These are phyloP conservation scores for Populus davidiana DNA, from an alignment of 345 rosid genomes.

Conservation along the genomic window DNA sequence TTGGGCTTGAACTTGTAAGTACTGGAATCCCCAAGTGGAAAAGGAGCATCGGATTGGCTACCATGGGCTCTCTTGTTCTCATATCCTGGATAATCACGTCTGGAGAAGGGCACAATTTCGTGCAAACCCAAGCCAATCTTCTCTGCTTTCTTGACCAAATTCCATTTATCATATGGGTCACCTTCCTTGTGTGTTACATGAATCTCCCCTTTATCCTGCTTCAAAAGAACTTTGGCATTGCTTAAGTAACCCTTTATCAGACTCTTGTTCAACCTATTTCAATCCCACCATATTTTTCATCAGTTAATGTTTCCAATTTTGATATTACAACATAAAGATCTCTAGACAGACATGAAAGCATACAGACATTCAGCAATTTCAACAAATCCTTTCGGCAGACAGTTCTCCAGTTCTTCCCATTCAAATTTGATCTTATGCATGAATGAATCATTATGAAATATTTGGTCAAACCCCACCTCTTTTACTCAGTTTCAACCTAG, in stretches of 20 bases:
- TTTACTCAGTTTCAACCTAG: background rate
- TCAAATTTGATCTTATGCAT: background rate
- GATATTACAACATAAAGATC: background rate
- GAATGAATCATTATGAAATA: background rate
- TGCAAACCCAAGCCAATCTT: slow-evolving; percentile 25
- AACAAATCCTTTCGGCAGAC: background rate
- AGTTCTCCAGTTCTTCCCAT: background rate
- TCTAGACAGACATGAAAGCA: background rate
- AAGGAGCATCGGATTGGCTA: slow-evolving; percentile 15
- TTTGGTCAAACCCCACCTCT: background rate
- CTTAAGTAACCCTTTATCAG: slow-evolving; percentile 31
- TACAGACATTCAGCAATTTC: background rate
- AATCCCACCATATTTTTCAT: slow-evolving; percentile 9
- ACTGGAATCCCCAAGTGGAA: slow-evolving; percentile 24
- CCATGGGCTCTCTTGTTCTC: slow-evolving; percentile 37
- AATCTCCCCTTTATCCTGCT: slow-evolving; percentile 29
- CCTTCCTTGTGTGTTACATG: slow-evolving; percentile 37
- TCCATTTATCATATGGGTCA: slow-evolving; percentile 35
- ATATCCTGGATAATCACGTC: slow-evolving; percentile 28
- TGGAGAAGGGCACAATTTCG: slow-evolving; percentile 22
- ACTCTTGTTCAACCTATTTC: slow-evolving; percentile 32
- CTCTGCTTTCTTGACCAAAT: slow-evolving; percentile 30
- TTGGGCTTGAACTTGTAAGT: slow-evolving; percentile 33
- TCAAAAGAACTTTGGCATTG: slow-evolving; percentile 28
- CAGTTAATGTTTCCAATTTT: background rate